Percentiles rank a stretch among this genome's conserved stretches.
Evolutionary conservation across 441 rosid species (phyloP).

Genomic region (Breynia disticha): DNA sequence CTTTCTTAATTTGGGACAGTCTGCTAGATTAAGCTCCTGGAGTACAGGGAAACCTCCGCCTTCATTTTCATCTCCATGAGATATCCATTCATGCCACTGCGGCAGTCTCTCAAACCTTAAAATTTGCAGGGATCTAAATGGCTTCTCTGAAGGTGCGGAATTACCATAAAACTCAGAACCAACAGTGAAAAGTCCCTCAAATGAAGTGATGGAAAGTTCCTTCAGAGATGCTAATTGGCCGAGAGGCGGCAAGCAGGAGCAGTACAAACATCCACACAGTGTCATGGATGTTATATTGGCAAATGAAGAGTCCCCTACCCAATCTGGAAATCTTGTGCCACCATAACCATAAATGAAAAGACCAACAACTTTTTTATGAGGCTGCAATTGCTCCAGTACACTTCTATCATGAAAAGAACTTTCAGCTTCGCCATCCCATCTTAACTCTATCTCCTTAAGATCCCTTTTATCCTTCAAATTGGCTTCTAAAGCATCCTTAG

Average conservation of each 20-base stretch:
- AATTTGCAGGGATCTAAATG: slow-evolving; percentile 16
- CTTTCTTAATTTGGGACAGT: slow-evolving; percentile 13
- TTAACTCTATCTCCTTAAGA: slow-evolving; percentile 16
- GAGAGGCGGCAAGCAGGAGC: slow-evolving; percentile 25
- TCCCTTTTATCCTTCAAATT: slow-evolving; percentile 22
- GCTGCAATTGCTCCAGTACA: slow-evolving; percentile 8
- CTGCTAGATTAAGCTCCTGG: slow-evolving; percentile 10
- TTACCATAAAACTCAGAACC: slow-evolving; percentile 27
- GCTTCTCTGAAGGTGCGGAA: background rate
- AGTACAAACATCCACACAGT: slow-evolving; percentile 18
- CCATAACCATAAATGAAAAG: slow-evolving; percentile 15
- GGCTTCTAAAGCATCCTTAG: slow-evolving; percentile 25
- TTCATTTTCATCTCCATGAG: slow-evolving; percentile 6
- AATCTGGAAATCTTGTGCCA: slow-evolving; percentile 30
- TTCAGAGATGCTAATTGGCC: slow-evolving; percentile 23
- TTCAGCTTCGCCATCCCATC: slow-evolving; percentile 21
- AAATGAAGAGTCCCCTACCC: slow-evolving; percentile 25
- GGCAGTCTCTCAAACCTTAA: slow-evolving; percentile 18
- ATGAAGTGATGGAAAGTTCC: slow-evolving; percentile 16
- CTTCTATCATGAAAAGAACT: slow-evolving; percentile 14
- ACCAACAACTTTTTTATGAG: slow-evolving; percentile 1
- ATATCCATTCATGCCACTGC: slow-evolving; percentile 24
- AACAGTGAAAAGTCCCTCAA: slow-evolving; percentile 12
- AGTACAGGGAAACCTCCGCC: slow-evolving; percentile 18
- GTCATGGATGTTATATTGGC: slow-evolving; percentile 15